These are phyloP conservation scores for Cymbopogon flexuosus DNA, from an alignment of 202 grass and related monocot species.

Conservation along the genomic window DNA sequence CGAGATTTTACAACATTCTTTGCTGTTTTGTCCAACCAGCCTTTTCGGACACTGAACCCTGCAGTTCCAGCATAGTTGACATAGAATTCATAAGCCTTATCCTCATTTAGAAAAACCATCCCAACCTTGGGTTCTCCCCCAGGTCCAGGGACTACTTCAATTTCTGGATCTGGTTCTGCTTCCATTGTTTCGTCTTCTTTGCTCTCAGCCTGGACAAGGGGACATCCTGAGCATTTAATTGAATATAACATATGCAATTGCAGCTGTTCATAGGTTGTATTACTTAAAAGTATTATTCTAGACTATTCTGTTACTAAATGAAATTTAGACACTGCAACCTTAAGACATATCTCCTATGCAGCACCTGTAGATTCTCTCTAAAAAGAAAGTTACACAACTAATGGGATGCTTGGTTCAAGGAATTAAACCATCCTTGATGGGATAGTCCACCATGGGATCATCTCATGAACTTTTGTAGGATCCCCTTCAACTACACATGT, in stretches of 20 bases:
- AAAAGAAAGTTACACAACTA: not conserved
- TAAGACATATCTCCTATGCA: not conserved
- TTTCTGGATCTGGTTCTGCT: constrained; percentile 54
- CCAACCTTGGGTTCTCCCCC: constrained; percentile 66
- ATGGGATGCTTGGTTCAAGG: not conserved
- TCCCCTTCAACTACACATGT: not conserved
- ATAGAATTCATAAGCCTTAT: constrained; percentile 79
- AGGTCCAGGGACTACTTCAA: constrained; percentile 44
- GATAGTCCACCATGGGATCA: not conserved
- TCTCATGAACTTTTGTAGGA: not conserved
- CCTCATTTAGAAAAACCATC: constrained; percentile 76
- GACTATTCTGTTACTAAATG: not conserved
- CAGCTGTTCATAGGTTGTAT: constrained; percentile 6
- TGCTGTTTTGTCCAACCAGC: constrained; percentile 66
- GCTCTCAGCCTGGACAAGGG: constrained; percentile 42
- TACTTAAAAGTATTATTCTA: constrained; percentile 6
- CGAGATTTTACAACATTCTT: constrained; percentile 58
- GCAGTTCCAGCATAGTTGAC: constrained; percentile 54
- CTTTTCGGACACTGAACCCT: constrained; percentile 80
- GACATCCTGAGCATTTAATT: not conserved
- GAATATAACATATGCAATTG: constrained; percentile 10
- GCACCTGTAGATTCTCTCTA: not conserved
- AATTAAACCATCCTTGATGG: not conserved
- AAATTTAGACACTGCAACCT: constrained; percentile 5
- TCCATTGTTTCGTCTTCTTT: constrained; percentile 54